Evolutionary conservation across 495 filamentous ascomycete genomes (phyloP), one percentile per base, ranked within the genome.

Genomic region (Symbiotaphrina buchneri): DNA sequence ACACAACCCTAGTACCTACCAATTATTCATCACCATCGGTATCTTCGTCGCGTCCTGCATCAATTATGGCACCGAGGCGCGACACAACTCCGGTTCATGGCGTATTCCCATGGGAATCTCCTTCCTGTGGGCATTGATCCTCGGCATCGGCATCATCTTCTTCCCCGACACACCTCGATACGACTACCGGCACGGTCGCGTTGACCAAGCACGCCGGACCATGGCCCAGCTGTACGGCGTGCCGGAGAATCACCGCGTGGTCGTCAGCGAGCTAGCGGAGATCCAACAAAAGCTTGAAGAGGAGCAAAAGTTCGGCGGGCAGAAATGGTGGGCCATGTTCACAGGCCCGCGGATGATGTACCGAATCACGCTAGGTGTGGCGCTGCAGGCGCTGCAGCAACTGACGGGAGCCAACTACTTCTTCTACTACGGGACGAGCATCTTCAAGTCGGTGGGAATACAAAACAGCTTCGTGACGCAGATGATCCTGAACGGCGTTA

Each of bases 361-460:
- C 31, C 13, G 44, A 5, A 39, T 33, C 5, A 6, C 40, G 7
- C 35, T 47, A 3, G 44, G 44, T 13, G 33, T 44, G 14, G 19
- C 25, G 1, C 34, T 47, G 7, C 44, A 47, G 22, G 31, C 32
- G 15, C 34, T 44, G 13, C 44, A 47, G 30, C 44, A 45, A 17
- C 36, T 46, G 11, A 41, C 35, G 16, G 42, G 43, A 3, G 44
- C 42, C 8, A 47, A 81, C 49, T 83, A 74, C 55, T 72, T 79
- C 52, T 81, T 83, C 56, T 81, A 81, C 53, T 83, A 77, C 47
- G 74, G 75, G 28, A 76, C 74, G 39, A 65, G 55, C 32, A 69
- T 76, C 52, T 84, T 84, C 54, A 40, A 54, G 17, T 64, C 71
- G 21, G 67, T 73, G 2, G 76, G 73, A 45, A 53, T 83, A 22